Percentiles rank a stretch among this genome's conserved stretches.
These are phyloP conservation scores for Ceratocystis albifundus DNA, from an alignment of 2,329 filamentous ascomycete genomes.

Conservation along the genomic window DNA sequence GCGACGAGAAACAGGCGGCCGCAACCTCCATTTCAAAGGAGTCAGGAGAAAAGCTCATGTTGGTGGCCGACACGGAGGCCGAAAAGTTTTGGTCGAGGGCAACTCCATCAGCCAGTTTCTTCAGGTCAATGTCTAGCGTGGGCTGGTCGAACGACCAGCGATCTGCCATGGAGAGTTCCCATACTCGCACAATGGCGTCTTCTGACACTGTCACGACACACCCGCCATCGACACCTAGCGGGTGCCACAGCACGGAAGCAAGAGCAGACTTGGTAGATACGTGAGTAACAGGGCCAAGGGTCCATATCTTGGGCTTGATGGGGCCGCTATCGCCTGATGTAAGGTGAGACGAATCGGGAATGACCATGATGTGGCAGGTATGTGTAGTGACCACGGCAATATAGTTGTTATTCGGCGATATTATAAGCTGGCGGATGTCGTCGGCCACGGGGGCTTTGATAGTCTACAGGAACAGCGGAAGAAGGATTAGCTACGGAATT, in stretches of 20 bases:
- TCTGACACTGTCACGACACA: constrained; percentile 80
- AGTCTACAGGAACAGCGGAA: constrained; percentile 38
- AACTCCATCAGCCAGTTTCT: constrained; percentile 75
- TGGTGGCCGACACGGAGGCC: constrained; percentile 60
- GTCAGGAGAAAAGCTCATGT: constrained; percentile 77
- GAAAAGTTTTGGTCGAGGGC: constrained; percentile 73
- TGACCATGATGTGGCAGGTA: constrained; percentile 75
- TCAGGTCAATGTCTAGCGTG: constrained; percentile 72
- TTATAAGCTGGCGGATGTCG: constrained; percentile 70
- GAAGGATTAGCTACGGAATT: constrained; percentile 4
- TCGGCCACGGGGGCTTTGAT: constrained; percentile 69
- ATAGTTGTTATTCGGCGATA: constrained; percentile 71
- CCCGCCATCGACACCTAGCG: constrained; percentile 67
- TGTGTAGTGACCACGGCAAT: constrained; percentile 78
- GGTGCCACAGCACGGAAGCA: constrained; percentile 81
- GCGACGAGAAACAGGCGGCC: constrained; percentile 64
- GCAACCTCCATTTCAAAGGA: constrained; percentile 89
- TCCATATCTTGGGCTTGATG: constrained; percentile 74
- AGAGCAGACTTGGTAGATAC: constrained; percentile 75
- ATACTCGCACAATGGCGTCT: constrained; percentile 78
- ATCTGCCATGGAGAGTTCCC: constrained; percentile 77
- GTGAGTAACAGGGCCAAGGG: constrained; percentile 84
- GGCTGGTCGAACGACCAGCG: constrained; percentile 80
- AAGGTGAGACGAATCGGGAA: constrained; percentile 70
- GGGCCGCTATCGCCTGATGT: constrained; percentile 54